Conservation (phyloP, 345 rosid genomes). For the Combretum micranthum region DNA sequence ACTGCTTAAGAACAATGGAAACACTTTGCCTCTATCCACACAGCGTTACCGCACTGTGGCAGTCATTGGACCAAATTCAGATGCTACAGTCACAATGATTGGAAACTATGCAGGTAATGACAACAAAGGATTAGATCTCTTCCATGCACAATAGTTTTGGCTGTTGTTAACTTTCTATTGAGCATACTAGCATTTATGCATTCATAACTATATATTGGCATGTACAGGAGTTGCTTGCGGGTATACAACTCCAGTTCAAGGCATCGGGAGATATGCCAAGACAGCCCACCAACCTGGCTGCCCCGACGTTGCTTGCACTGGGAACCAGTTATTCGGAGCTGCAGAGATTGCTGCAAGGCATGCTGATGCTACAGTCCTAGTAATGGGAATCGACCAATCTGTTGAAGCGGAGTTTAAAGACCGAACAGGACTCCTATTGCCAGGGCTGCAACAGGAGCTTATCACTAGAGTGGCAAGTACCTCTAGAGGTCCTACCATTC, state of each 20-base stretch:
- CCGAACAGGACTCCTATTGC: slow-evolving; percentile 57
- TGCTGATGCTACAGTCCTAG: slow-evolving; percentile 68
- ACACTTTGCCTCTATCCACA: slow-evolving; percentile 53
- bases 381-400: slow-evolving; percentile 91
- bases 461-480: slow-evolving; percentile 60
- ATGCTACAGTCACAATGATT: slow-evolving; percentile 84
- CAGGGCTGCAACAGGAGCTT: slow-evolving; percentile 74
- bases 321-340: slow-evolving; percentile 30
- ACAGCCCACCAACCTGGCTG: slow-evolving; percentile 69
- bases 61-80: slow-evolving; percentile 92
- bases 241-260: slow-evolving; percentile 68
- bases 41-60: slow-evolving; percentile 52
- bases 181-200: neutral
- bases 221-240: slow-evolving; percentile 62
- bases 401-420: slow-evolving; percentile 73
- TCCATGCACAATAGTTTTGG: neutral
- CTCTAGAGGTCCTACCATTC: slow-evolving; percentile 58
- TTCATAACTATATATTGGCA: neutral
- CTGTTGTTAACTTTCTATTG: neutral
- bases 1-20: slow-evolving; percentile 46
- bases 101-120: slow-evolving; percentile 85
- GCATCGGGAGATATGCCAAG: slow-evolving; percentile 48
- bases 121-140: neutral
- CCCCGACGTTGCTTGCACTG: slow-evolving; percentile 39
- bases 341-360: slow-evolving; percentile 57